Evolutionary conservation across 352 stramenopile genomes (phyloP), one percentile per base, ranked within the genome.

Genomic region (Peronosclerospora sorghi): DNA sequence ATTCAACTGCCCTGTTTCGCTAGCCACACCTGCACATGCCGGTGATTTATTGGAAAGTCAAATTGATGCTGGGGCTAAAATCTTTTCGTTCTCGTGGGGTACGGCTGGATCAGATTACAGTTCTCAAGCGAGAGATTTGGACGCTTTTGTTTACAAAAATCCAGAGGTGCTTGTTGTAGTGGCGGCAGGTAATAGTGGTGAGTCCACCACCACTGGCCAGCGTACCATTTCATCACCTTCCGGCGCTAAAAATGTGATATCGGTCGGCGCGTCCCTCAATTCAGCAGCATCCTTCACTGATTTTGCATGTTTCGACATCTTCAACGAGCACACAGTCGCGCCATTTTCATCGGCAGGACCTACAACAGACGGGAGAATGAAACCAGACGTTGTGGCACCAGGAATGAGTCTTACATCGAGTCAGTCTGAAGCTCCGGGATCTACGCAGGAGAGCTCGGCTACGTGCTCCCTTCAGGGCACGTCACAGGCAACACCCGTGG

Each of bases 121-220:
- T 41, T 58, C 53, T 5, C 78, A 90, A 52, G 75, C 78, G 12
- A 68, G 78, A 36, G 68, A 87, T 44, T 60, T 90, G 24, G 80
- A 94, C 30, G 60, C 60, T 8, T 94, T 83, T 49, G 72, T 89
- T 44, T 91, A 87, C 48, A 52, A 79, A 38, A 89, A 96, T 52
- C 83, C 82, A 0, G 77, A 94, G 3, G 63, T 85, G 8, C 48
- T 96, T 8, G 62, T 95, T 24, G 61, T 96, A 34, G 76, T 95
- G 13, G 86, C 86, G 1, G 86, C 85, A 7, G 85, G 86, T 39
- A 96, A 96, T 58, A 86, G 78, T 29, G 86, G 86, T 12, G 83
- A 94, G 36, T 57, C 75, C 6, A 66, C 70, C 5, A 54, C 41
- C 8, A 61, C 72, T 7, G 58, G 68, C n/a, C 56, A 65, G 23